A percentile compares a stretch with the other conserved stretches of the same genome.
Evolutionary conservation across 805 yeast genomes (phyloP).

Genomic region (Wickerhamiella vanderwaltii): DNA sequence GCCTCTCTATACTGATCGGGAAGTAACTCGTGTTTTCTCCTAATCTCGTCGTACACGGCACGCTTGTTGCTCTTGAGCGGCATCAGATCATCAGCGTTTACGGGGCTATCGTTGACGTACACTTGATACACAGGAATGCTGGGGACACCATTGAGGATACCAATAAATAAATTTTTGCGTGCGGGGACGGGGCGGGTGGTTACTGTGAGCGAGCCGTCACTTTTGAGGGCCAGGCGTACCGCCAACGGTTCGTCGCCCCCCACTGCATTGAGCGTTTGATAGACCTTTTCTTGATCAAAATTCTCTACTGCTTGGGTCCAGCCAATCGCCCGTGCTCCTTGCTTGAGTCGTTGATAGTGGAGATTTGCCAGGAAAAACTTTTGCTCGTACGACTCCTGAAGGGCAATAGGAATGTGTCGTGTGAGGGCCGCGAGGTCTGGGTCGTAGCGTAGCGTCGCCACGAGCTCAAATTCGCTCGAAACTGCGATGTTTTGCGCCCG

Average conservation of each 20-base stretch:
- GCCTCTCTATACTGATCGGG: constrained; percentile 41
- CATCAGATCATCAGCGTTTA: constrained; percentile 38
- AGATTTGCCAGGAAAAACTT: constrained; percentile 51
- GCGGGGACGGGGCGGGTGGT: constrained; percentile 29
- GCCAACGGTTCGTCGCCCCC: constrained; percentile 11
- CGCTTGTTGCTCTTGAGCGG: constrained; percentile 76
- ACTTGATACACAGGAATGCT: constrained; percentile 41
- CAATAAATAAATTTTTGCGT: constrained; percentile 24
- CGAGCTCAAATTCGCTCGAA: constrained; percentile 36
- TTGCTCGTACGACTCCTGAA: constrained; percentile 22
- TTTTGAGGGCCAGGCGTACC: constrained; percentile 36
- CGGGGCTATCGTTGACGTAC: constrained; percentile 24
- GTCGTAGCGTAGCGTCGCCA: constrained; percentile 68
- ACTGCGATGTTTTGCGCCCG: constrained; percentile 4
- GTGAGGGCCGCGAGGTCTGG: constrained; percentile 36
- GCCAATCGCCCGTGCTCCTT: constrained; percentile 43
- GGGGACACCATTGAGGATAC: constrained; percentile 19
- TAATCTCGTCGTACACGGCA: constrained; percentile 46
- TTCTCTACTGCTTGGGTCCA: constrained; percentile 29
- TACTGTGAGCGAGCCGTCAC: constrained; percentile 29
- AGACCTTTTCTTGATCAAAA: constrained; percentile 34
- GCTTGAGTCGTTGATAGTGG: constrained; percentile 49
- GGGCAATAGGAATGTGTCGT: constrained; percentile 21
- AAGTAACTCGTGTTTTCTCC: constrained; percentile 33
- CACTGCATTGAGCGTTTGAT: constrained; percentile 27